Evolutionary conservation across 1,284 basidiomycete genomes (phyloP).

Genomic region (Sparassis latifolia): DNA sequence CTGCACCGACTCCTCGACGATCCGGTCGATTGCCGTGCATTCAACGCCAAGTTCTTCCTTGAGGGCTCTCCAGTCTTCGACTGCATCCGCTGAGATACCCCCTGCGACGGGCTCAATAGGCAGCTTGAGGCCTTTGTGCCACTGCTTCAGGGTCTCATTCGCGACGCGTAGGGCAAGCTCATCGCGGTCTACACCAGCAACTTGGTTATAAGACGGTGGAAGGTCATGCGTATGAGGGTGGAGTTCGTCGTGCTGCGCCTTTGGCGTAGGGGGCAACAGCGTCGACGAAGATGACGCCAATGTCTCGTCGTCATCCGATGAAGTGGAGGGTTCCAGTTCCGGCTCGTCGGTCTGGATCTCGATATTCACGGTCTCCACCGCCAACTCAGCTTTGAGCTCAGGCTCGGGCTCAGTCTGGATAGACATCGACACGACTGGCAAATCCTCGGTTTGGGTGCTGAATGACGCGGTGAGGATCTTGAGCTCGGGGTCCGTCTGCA

Average conservation of each 20-base stretch:
- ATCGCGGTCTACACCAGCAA: constrained; percentile 38
- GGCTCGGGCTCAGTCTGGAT: constrained; percentile 39
- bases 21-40: constrained; percentile 70
- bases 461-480: constrained; percentile 21
- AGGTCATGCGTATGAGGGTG: constrained; percentile 37
- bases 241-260: constrained; percentile 33
- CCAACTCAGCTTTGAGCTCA: constrained; percentile 19
- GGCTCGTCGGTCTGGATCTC: constrained; percentile 58
- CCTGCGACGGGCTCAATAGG: constrained; percentile 42
- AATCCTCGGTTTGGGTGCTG: constrained; percentile 31
- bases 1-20: constrained; percentile 48
- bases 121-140: constrained; percentile 54
- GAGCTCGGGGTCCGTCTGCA: constrained; percentile 35
- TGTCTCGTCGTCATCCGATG: constrained; percentile 40
- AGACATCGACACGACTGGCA: constrained; percentile 23
- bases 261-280: constrained; percentile 59
- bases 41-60: constrained; percentile 73
- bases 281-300: constrained; percentile 68
- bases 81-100: constrained; percentile 53
- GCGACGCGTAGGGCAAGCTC: constrained; percentile 48
- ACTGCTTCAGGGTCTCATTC: constrained; percentile 56
- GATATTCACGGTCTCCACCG: constrained; percentile 37
- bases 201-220: constrained; percentile 65
- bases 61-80: constrained; percentile 67
- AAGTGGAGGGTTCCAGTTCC: constrained; percentile 27